A percentile compares a stretch with the other conserved stretches of the same genome.
Conservation (phyloP, 768 basidiomycete species). For the Russula earlei region DNA sequence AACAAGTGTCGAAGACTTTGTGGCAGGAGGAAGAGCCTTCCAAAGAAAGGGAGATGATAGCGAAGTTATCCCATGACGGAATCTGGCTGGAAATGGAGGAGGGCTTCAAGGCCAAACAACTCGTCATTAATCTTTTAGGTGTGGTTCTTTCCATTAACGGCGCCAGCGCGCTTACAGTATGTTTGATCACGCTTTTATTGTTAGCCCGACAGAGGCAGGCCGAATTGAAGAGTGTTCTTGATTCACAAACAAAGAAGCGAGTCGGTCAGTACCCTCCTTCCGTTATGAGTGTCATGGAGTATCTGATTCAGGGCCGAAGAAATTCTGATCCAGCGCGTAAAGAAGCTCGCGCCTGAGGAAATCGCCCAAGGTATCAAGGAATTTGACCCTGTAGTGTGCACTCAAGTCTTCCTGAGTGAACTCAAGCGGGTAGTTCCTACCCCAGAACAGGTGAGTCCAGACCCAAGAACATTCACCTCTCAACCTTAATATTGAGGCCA, state of each 20-base stretch:
- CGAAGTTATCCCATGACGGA: slow-evolving; percentile 74
- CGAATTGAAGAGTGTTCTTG: slow-evolving; percentile 85
- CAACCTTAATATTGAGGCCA: not conserved
- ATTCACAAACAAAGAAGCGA: slow-evolving; percentile 84
- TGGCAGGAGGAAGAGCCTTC: slow-evolving; percentile 67
- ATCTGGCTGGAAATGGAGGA: slow-evolving; percentile 97
- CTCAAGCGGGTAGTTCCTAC: slow-evolving; percentile 82
- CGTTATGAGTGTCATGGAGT: not conserved
- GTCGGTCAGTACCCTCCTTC: slow-evolving; percentile 56
- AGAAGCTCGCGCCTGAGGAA: slow-evolving; percentile 77
- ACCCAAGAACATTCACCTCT: not conserved
- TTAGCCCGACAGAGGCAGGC: slow-evolving; percentile 76
- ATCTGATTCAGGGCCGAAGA: slow-evolving; percentile 37
- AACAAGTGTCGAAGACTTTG: slow-evolving; percentile 73
- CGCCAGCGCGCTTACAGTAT: not conserved
- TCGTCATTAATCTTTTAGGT: slow-evolving; percentile 88
- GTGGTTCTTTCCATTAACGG: slow-evolving; percentile 17
- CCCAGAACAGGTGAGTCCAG: slow-evolving; percentile 64
- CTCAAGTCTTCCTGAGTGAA: slow-evolving; percentile 82
- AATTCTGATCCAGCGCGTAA: slow-evolving; percentile 84
- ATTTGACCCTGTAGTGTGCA: slow-evolving; percentile 82
- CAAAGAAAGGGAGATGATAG: slow-evolving; percentile 71
- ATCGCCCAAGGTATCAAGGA: slow-evolving; percentile 76
- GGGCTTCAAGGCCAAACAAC: slow-evolving; percentile 93
- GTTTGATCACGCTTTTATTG: slow-evolving; percentile 4